phyloP scores from a whole-genome alignment of 257 asterid genomes.

The Avicennia marina region DNA sequence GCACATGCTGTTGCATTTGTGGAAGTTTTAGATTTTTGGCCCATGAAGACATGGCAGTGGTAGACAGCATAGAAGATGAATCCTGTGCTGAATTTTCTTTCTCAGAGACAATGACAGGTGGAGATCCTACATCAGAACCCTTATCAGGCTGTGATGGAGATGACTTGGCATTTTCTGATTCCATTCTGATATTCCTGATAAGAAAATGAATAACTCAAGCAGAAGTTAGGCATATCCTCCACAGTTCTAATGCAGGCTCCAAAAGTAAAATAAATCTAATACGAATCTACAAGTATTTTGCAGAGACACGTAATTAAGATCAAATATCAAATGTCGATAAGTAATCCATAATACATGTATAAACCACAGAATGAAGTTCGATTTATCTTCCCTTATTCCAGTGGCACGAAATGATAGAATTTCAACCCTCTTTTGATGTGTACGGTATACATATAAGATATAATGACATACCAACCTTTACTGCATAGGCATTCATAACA shows the following conservation, averaged over 20 bases:
- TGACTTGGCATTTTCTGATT: constrained; percentile 46
- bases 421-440: neutral
- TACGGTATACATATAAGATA: constrained; percentile 1
- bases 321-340: constrained; percentile 10
- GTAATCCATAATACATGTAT: constrained; percentile 4
- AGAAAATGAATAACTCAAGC: constrained; percentile 5
- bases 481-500: neutral
- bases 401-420: neutral
- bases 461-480: neutral
- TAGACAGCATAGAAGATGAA: constrained; percentile 43
- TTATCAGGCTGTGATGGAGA: constrained; percentile 32
- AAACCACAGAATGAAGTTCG: neutral
- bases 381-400: neutral
- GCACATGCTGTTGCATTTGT: constrained; percentile 45
- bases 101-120: constrained; percentile 28
- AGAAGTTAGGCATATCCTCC: constrained; percentile 14
- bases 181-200: constrained; percentile 48
- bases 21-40: constrained; percentile 57
- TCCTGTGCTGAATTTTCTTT: constrained; percentile 35
- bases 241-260: constrained; percentile 3
- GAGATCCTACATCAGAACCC: constrained; percentile 41
- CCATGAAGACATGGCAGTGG: constrained; percentile 64
- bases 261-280: constrained; percentile 5
- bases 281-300: neutral
- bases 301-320: constrained; percentile 7